Conservation (phyloP, 306 rosid species). For the Castanea sativa region DNA sequence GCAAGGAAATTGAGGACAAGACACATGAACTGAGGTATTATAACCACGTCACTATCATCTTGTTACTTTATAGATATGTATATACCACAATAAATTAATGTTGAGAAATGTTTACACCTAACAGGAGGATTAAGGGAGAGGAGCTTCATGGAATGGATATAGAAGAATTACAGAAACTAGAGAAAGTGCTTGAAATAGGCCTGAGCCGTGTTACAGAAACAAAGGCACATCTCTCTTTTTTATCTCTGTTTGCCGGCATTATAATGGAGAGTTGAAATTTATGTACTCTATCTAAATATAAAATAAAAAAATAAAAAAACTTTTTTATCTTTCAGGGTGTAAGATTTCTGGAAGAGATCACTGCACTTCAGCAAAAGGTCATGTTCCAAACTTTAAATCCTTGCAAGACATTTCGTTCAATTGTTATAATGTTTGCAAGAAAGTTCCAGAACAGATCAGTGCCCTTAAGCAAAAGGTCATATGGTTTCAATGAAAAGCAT, state of each 20-base stretch:
- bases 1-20: too few species aligned
- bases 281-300: not conserved
- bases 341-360: constrained; percentile 11
- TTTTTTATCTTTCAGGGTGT: constrained; percentile 19
- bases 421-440: too few species aligned
- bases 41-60: not conserved
- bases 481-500: too few species aligned
- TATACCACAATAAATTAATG: not conserved
- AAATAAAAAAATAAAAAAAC: not conserved
- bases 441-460: too few species aligned
- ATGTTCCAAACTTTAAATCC: too few species aligned
- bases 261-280: too few species aligned
- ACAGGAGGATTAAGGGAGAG: too few species aligned
- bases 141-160: not conserved
- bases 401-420: not conserved
- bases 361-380: constrained; percentile 33
- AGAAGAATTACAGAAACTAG: constrained; percentile 25
- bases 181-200: constrained; percentile 11
- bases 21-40: too few species aligned
- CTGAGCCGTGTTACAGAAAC: not conserved
- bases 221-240: too few species aligned
- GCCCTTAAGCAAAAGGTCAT: too few species aligned
- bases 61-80: not conserved
- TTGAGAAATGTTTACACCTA: not conserved
- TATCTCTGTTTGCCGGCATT: too few species aligned